Conservation (phyloP, 2,329 filamentous ascomycete species). For the Aspergillus felis region DNA sequence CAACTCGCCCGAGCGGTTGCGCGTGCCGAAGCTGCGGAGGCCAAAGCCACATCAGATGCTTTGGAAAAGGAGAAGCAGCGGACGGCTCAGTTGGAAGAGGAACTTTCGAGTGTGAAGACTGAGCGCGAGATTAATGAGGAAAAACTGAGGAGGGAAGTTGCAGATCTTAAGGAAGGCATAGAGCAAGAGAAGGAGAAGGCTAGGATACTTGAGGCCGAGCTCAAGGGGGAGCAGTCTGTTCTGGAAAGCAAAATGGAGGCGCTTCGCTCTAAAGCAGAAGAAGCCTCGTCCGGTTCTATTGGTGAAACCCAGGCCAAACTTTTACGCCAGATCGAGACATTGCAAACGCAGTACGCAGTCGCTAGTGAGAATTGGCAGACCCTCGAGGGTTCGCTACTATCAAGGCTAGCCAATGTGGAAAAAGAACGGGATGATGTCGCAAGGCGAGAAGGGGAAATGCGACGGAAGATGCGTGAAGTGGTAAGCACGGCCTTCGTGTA, state of each 20-base stretch:
- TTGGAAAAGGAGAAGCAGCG: constrained; percentile 61
- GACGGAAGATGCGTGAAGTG: constrained; percentile 83
- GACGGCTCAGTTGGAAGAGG: constrained; percentile 56
- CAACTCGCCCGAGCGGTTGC: constrained; percentile 67
- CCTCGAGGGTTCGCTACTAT: constrained; percentile 80
- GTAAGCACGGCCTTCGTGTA: constrained; percentile 47
- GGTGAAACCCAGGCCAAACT: constrained; percentile 86
- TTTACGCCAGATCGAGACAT: constrained; percentile 85
- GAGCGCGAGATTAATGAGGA: constrained; percentile 75
- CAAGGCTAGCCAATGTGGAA: constrained; percentile 73
- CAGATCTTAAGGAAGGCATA: constrained; percentile 68
- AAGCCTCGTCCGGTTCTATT: constrained; percentile 75
- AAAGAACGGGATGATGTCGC: constrained; percentile 85
- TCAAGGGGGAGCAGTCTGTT: constrained; percentile 70
- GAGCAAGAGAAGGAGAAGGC: constrained; percentile 69
- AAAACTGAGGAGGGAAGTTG: constrained; percentile 64
- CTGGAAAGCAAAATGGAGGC: constrained; percentile 88
- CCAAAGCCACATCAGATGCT: constrained; percentile 63
- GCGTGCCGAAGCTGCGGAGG: constrained; percentile 63
- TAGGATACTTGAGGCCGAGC: constrained; percentile 66
- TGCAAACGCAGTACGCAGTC: constrained; percentile 91
- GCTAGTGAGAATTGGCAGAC: constrained; percentile 98
- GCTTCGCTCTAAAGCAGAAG: constrained; percentile 79
- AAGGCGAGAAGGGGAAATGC: constrained; percentile 78
- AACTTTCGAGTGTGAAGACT: constrained; percentile 62